Percentiles rank a stretch among this genome's conserved stretches.
Conservation (phyloP, 495 filamentous ascomycete genomes). For the Xylaria sp. region DNA sequence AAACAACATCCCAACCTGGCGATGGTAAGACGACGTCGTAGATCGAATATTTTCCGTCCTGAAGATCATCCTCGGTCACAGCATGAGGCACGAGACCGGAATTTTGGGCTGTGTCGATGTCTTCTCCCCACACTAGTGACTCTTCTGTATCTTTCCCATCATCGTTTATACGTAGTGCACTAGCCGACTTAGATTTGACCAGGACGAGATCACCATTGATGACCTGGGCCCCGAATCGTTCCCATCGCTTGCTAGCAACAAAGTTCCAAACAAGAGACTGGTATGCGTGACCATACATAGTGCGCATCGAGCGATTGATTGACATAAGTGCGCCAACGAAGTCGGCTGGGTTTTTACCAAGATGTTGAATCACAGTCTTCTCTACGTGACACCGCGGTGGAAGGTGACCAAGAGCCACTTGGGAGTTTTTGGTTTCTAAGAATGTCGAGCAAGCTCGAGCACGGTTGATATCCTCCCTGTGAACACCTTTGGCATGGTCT, state of each 20-base stretch:
- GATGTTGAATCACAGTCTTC: constrained; percentile 73
- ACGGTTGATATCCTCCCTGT: constrained; percentile 73
- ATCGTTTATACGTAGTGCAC: constrained; percentile 49
- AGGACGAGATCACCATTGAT: constrained; percentile 89
- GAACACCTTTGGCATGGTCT: constrained; percentile 27
- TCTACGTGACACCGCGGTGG: constrained; percentile 86
- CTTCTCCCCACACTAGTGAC: constrained; percentile 45
- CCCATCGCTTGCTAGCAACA: constrained; percentile 80
- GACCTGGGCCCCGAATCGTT: constrained; percentile 69
- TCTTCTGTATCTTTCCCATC: constrained; percentile 69
- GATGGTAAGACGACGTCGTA: constrained; percentile 94
- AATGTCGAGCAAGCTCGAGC: constrained; percentile 78
- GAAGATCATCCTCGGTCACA: constrained; percentile 78
- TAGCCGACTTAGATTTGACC: constrained; percentile 46
- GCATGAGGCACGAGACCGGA: constrained; percentile 75
- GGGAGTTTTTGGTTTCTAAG: constrained; percentile 60
- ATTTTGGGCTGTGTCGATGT: not conserved
- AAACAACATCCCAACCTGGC: constrained; percentile 87
- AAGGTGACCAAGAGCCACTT: constrained; percentile 68
- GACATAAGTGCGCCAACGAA: constrained; percentile 77
- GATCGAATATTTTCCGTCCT: constrained; percentile 77
- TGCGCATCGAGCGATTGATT: constrained; percentile 77
- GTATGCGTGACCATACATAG: constrained; percentile 97
- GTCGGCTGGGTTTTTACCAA: constrained; percentile 63
- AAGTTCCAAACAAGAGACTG: constrained; percentile 94